Evolutionary conservation across 2,329 filamentous ascomycete genomes (phyloP).

Genomic region (Microsporum audouinii): DNA sequence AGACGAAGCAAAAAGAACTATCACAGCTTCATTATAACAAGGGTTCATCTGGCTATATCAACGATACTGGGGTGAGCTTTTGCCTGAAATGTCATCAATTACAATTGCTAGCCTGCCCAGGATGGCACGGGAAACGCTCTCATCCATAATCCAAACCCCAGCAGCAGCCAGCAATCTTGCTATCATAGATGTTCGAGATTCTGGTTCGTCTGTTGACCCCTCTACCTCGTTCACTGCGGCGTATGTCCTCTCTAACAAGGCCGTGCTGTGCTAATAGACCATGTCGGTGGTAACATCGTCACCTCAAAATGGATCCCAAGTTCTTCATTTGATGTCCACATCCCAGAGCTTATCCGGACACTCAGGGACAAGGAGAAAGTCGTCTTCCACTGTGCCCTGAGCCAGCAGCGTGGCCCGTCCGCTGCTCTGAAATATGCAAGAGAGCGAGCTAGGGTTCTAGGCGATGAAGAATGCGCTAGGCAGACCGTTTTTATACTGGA

Average conservation of each 20-base stretch:
- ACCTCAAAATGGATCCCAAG: slow-evolving; percentile 66
- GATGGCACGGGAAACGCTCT: slow-evolving; percentile 58
- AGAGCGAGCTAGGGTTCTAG: slow-evolving; percentile 48
- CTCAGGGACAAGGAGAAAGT: slow-evolving; percentile 69
- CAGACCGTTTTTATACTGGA: slow-evolving; percentile 77
- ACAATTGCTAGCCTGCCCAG: slow-evolving; percentile 53
- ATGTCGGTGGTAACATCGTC: slow-evolving; percentile 81
- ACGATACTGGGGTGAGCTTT: not conserved
- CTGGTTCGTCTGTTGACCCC: slow-evolving; percentile 41
- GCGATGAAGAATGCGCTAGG: slow-evolving; percentile 29
- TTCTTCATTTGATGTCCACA: slow-evolving; percentile 57
- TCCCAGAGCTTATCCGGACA: slow-evolving; percentile 71
- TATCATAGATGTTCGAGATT: slow-evolving; percentile 81
- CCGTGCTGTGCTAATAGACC: slow-evolving; percentile 44
- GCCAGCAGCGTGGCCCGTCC: slow-evolving; percentile 76
- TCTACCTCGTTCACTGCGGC: not conserved
- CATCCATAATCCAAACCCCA: slow-evolving; percentile 49
- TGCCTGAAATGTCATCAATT: slow-evolving; percentile 39
- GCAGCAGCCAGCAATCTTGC: slow-evolving; percentile 44
- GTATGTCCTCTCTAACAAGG: not conserved
- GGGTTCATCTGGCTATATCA: too few species aligned
- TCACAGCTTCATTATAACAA: too few species aligned
- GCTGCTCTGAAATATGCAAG: slow-evolving; percentile 64
- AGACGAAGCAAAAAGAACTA: not conserved
- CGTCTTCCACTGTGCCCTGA: slow-evolving; percentile 88